Percentiles rank a stretch among this genome's conserved stretches.
These are phyloP conservation scores for Thielaviopsis ethacetica DNA, from an alignment of 2,329 filamentous ascomycete species.

Conservation along the genomic window DNA sequence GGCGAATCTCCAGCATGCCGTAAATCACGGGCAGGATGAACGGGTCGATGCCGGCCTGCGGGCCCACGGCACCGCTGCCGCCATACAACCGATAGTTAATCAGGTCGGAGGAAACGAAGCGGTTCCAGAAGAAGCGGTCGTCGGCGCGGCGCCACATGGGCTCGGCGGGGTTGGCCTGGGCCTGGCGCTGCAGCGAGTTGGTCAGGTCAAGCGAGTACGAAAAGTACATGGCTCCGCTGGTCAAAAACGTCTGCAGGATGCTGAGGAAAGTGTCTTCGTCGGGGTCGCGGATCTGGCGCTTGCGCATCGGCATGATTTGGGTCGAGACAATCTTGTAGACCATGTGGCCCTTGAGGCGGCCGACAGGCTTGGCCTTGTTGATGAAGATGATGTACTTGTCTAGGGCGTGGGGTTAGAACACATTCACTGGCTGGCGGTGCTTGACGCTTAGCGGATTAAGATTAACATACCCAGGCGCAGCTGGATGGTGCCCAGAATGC, in stretches of 20 bases:
- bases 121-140: slow-evolving; percentile 98
- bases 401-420: slow-evolving; percentile 18
- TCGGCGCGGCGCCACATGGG: slow-evolving; percentile 87
- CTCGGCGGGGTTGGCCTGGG: slow-evolving; percentile 50
- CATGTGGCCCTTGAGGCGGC: slow-evolving; percentile 86
- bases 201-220: slow-evolving; percentile 95
- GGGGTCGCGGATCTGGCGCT: slow-evolving; percentile 75
- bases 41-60: slow-evolving; percentile 66
- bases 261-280: slow-evolving; percentile 87
- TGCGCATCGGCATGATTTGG: slow-evolving; percentile 85
- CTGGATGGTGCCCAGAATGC: slow-evolving; percentile 87
- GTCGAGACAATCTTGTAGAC: slow-evolving; percentile 84
- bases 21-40: slow-evolving; percentile 94
- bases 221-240: slow-evolving; percentile 85
- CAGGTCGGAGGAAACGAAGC: slow-evolving; percentile 76
- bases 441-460: background rate
- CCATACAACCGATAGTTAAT: slow-evolving; percentile 66
- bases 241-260: slow-evolving; percentile 67
- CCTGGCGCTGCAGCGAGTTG: slow-evolving; percentile 90
- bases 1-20: slow-evolving; percentile 83
- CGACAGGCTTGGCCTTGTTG: slow-evolving; percentile 82
- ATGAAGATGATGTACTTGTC: slow-evolving; percentile 96
- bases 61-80: slow-evolving; percentile 45
- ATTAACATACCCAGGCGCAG: slow-evolving; percentile 61
- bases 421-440: background rate